phyloP scores from a whole-genome alignment of 192 early-diverging fungal species.

The Coemansia sp. region DNA sequence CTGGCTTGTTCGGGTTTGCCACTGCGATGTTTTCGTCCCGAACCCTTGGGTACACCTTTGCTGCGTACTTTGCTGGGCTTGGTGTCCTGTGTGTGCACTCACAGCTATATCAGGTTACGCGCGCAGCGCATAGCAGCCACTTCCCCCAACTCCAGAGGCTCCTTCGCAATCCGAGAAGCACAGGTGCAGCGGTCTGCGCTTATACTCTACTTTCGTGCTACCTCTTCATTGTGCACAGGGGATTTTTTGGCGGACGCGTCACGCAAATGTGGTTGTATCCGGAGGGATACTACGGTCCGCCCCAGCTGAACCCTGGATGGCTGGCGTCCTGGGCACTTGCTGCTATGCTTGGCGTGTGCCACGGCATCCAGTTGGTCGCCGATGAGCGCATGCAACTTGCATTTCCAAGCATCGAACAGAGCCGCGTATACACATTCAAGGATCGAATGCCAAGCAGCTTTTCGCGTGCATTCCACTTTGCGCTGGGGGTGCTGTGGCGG shows the following conservation, averaged over 20 bases:
- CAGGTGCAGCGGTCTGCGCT: conserved; percentile 12
- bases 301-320: conserved; percentile 54
- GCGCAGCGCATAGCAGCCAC: conserved; percentile 39
- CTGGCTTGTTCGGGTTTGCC: conserved; percentile 26
- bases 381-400: conserved; percentile 52
- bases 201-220: conserved; percentile 28
- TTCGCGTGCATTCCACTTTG: conserved; percentile 31
- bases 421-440: conserved; percentile 46
- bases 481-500: conserved; percentile 14
- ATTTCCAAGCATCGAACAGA: conserved; percentile 51
- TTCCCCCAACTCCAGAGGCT: conserved; percentile 51
- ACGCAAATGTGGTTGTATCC: conserved; percentile 51
- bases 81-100: conserved; percentile 27
- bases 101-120: conserved; percentile 38
- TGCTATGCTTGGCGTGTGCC: conserved; percentile 20
- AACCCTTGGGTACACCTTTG: conserved; percentile 34
- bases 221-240: conserved; percentile 29
- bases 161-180: conserved; percentile 31
- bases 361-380: conserved; percentile 27
- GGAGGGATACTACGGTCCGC: conserved; percentile 47
- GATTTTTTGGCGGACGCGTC: conserved; percentile 30
- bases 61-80: conserved; percentile 32
- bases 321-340: conserved; percentile 41
- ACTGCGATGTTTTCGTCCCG: conserved; percentile 34
- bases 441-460: conserved; percentile 46